Conservation (phyloP, 805 yeast genomes). For the Schizosaccharomyces japonicus region DNA sequence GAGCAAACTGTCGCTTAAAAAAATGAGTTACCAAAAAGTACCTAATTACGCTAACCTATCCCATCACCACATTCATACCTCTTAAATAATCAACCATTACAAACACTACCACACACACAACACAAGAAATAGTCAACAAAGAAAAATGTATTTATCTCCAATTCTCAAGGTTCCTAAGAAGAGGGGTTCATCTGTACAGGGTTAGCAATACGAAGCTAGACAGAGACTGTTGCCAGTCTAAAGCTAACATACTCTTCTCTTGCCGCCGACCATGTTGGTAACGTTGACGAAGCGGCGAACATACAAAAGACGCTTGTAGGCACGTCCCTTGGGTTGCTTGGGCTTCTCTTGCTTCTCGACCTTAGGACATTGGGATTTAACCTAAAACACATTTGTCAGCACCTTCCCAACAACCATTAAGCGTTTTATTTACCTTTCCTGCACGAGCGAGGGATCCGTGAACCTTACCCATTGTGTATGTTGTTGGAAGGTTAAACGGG, state of each 20-base stretch:
- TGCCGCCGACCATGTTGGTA: conserved; percentile 64
- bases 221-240: too few species aligned
- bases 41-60: too few species aligned
- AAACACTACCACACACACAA: too few species aligned
- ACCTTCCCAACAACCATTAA: too few species aligned
- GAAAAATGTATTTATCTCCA: background rate
- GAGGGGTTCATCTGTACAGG: conserved; percentile 4
- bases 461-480: conserved; percentile 21
- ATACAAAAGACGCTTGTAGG: conserved; percentile 95
- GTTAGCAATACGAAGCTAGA: background rate
- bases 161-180: background rate
- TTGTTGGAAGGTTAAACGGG: background rate
- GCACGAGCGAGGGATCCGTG: conserved; percentile 99
- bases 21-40: too few species aligned
- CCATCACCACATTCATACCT: too few species aligned
- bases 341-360: conserved; percentile 80
- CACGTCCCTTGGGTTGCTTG: conserved; percentile 95
- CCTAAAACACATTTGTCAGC: conserved; percentile 15
- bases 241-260: too few species aligned
- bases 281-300: conserved; percentile 97
- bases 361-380: conserved; percentile 12
- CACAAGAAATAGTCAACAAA: background rate
- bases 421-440: conserved; percentile 38
- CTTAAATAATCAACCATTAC: too few species aligned
- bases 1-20: too few species aligned